Evolutionary conservation across 2,329 filamentous ascomycete species (phyloP).

Genomic region (Raffaelea deltoideospora): DNA sequence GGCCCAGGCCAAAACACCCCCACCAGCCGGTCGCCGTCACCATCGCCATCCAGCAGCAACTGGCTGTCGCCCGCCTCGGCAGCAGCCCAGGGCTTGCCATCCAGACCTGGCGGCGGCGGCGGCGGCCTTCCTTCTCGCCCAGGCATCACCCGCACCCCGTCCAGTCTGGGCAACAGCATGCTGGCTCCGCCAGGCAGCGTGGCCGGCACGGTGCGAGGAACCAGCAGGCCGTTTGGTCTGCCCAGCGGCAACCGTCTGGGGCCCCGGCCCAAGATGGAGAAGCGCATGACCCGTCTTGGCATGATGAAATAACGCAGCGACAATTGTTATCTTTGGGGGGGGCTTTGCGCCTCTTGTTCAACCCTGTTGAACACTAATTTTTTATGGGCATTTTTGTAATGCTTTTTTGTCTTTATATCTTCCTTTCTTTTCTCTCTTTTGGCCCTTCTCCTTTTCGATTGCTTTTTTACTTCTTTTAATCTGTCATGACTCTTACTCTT

Average conservation of each 20-base stretch:
- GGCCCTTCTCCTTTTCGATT: not conserved
- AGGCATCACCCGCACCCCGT: not conserved
- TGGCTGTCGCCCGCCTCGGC: conserved; percentile 1
- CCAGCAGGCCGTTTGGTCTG: conserved; percentile 15
- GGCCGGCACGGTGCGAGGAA: not conserved
- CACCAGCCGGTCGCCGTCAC: not conserved
- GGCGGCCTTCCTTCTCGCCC: conserved; percentile 5
- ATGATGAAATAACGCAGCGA: conserved; percentile 46
- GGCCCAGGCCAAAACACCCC: too few relatives aligned
- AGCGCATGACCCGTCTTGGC: conserved; percentile 44
- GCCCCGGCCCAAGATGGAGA: conserved; percentile 38
- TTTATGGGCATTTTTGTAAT: not conserved
- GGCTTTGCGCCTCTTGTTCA: not conserved
- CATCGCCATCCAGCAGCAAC: not conserved
- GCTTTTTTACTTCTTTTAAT: not conserved
- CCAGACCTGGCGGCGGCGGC: conserved; percentile 7
- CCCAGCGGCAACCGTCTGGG: conserved; percentile 19
- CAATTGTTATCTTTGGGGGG: too few relatives aligned
- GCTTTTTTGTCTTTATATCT: not conserved
- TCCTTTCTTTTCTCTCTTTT: not conserved
- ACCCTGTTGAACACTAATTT: too few relatives aligned
- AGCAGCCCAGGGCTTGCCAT: conserved; percentile 14
- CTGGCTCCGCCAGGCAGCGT: not conserved
- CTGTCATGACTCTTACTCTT: too few relatives aligned
- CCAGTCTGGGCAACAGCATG: not conserved